Evolutionary conservation across 2,329 filamentous ascomycete genomes (phyloP).

Genomic region (Polychaeton citri): DNA sequence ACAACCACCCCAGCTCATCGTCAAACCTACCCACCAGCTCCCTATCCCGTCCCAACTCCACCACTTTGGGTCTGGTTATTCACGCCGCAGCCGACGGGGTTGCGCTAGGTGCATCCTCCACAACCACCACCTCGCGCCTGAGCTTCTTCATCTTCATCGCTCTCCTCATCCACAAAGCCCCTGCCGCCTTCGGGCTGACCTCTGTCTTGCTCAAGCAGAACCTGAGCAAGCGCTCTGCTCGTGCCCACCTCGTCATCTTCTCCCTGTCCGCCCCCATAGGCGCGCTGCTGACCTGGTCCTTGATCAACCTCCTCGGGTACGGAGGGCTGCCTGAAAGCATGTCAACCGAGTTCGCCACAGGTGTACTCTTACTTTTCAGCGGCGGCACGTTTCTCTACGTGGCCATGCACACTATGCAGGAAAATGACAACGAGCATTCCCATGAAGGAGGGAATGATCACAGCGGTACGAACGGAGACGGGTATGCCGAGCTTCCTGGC

Average conservation of each 20-base stretch:
- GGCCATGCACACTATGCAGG: constrained; percentile 97
- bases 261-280: constrained; percentile 81
- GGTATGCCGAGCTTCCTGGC: not conserved
- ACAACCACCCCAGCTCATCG: constrained; percentile 10
- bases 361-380: constrained; percentile 86
- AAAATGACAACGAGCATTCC: constrained; percentile 41
- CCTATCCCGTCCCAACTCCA: constrained; percentile 21
- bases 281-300: constrained; percentile 67
- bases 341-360: constrained; percentile 72
- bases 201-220: constrained; percentile 84
- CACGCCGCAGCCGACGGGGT: constrained; percentile 93
- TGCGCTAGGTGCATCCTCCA: constrained; percentile 75
- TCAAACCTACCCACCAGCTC: constrained; percentile 21
- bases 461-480: constrained; percentile 4
- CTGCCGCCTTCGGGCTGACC: constrained; percentile 87
- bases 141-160: constrained; percentile 89
- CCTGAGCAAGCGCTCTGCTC: constrained; percentile 69
- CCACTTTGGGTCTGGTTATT: constrained; percentile 88
- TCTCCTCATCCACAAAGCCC: constrained; percentile 92
- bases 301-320: constrained; percentile 61
- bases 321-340: constrained; percentile 40
- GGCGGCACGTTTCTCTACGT: constrained; percentile 97
- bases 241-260: constrained; percentile 79
- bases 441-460: constrained; percentile 28
- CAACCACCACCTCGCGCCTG: constrained; percentile 50